A percentile compares a stretch with the other conserved stretches of the same genome.
Evolutionary conservation across 1,139 yeast genomes (phyloP).

Genomic region (Lizanozyma gosingica): DNA sequence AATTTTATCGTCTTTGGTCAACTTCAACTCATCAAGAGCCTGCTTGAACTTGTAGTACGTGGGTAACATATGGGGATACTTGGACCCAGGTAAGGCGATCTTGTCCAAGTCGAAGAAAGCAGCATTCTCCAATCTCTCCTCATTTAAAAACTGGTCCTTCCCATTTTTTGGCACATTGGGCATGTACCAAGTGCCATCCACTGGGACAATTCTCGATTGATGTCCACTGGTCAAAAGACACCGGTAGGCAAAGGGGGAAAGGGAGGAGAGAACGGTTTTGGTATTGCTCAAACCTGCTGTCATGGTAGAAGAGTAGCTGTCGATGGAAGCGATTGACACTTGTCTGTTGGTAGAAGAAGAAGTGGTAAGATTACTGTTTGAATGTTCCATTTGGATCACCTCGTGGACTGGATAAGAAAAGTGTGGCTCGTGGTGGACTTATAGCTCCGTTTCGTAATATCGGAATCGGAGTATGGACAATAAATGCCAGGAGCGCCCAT

Average conservation of each 20-base stretch:
- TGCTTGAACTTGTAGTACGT: conserved; percentile 41
- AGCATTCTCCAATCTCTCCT: conserved; percentile 55
- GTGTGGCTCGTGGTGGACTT: not conserved
- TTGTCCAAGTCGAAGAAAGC: conserved; percentile 76
- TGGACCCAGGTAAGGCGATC: conserved; percentile 45
- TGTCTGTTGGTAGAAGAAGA: not conserved
- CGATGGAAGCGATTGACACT: too few relatives aligned
- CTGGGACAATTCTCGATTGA: conserved; percentile 42
- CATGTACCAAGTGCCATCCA: conserved; percentile 91
- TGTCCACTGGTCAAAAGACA: conserved; percentile 11
- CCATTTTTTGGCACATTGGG: conserved; percentile 65
- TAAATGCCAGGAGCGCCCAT: not conserved
- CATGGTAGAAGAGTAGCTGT: too few relatives aligned
- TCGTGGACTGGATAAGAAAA: not conserved
- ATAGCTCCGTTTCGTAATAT: too few relatives aligned
- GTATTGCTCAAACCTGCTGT: conserved; percentile 1
- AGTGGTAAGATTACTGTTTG: not conserved
- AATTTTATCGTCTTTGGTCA: conserved; percentile 44
- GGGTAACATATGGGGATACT: conserved; percentile 90
- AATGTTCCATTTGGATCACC: not conserved
- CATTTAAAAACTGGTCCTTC: conserved; percentile 42
- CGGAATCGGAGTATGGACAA: not conserved
- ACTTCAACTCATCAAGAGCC: conserved; percentile 41
- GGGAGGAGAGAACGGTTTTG: conserved; percentile 6
- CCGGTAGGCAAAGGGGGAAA: conserved; percentile 15